Percentiles rank a stretch among this genome's conserved stretches.
Conservation (phyloP, 2,329 filamentous ascomycete species). For the Pseudopyricularia javanii region DNA sequence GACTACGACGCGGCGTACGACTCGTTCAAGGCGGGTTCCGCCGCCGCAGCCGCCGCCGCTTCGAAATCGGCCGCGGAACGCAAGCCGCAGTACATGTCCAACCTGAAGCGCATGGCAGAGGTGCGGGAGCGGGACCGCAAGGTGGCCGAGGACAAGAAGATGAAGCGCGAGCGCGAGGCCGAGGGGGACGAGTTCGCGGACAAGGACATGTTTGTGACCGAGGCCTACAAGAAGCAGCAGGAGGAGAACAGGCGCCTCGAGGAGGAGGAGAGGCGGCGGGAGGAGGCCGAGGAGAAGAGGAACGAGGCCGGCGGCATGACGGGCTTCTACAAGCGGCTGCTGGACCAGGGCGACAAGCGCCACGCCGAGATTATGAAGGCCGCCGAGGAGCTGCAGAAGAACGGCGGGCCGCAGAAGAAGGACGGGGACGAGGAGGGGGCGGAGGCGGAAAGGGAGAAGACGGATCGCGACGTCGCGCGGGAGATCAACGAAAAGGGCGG, state of each 20-base stretch:
- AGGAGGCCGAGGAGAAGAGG: slow-evolving; percentile 53
- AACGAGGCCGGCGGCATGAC: slow-evolving; percentile 61
- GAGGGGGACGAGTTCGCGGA: slow-evolving; percentile 72
- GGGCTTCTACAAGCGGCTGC: slow-evolving; percentile 63
- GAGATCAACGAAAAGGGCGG: slow-evolving; percentile 53
- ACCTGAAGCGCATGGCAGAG: slow-evolving; percentile 60
- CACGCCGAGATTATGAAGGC: slow-evolving; percentile 61
- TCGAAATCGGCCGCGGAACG: slow-evolving; percentile 30
- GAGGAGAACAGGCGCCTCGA: slow-evolving; percentile 60
- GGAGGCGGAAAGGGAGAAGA: slow-evolving; percentile 32
- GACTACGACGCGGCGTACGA: slow-evolving; percentile 80
- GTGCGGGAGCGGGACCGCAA: slow-evolving; percentile 66
- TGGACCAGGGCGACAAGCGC: slow-evolving; percentile 57
- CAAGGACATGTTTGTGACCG: slow-evolving; percentile 79
- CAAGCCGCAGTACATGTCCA: slow-evolving; percentile 69
- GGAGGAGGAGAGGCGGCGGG: slow-evolving; percentile 55
- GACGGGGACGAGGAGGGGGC: slow-evolving; percentile 16
- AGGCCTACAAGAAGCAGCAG: slow-evolving; percentile 70
- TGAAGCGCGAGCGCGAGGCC: slow-evolving; percentile 64
- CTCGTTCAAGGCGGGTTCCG: slow-evolving; percentile 49
- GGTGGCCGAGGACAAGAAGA: slow-evolving; percentile 68
- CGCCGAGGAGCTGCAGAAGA: slow-evolving; percentile 40
- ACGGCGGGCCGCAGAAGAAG: slow-evolving; percentile 20
- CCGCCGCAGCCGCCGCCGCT: slow-evolving; percentile 32
- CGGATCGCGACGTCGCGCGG: slow-evolving; percentile 50